phyloP scores from a whole-genome alignment of 495 filamentous ascomycete species.

The Neohortaea acidophila region DNA sequence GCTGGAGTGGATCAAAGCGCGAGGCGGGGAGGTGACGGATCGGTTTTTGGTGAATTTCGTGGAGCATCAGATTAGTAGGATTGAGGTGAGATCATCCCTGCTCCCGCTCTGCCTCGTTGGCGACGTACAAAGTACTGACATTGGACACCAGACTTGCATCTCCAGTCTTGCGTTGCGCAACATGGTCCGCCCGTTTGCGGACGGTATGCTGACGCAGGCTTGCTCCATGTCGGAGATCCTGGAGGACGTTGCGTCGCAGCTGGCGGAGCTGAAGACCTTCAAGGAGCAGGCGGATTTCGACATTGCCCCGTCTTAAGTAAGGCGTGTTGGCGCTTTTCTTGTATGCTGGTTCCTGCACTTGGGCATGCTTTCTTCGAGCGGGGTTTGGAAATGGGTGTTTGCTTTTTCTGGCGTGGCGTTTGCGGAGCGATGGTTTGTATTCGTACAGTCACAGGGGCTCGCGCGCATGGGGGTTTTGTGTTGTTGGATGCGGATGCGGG shows the following conservation, averaged over 20 bases:
- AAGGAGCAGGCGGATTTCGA: conserved; percentile 17
- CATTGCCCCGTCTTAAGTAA: conserved; percentile 17
- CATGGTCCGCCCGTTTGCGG: conserved; percentile 27
- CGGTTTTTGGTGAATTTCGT: conserved; percentile 69
- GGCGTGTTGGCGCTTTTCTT: background rate
- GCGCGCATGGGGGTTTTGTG: no score
- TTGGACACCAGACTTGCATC: conserved; percentile 26
- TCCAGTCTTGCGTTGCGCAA: conserved; percentile 29
- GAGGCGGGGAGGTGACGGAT: conserved; percentile 77
- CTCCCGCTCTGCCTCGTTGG: background rate
- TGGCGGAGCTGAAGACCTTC: conserved; percentile 24
- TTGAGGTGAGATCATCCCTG: conserved; percentile 56
- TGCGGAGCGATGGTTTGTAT: no score
- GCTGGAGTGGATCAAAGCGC: conserved; percentile 65
- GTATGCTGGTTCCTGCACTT: no score
- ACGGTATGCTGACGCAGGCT: conserved; percentile 24
- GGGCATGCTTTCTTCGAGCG: no score
- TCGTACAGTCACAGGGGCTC: no score
- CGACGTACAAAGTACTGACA: background rate
- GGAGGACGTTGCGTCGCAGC: conserved; percentile 19
- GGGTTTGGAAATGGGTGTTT: no score
- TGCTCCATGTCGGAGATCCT: conserved; percentile 30
- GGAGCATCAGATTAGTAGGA: conserved; percentile 84
- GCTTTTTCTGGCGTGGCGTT: no score
- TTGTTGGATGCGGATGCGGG: no score